Evolutionary conservation across 306 rosid genomes (phyloP), one percentile per base, ranked within the genome.

Genomic region (Dalbergia oliveri): DNA sequence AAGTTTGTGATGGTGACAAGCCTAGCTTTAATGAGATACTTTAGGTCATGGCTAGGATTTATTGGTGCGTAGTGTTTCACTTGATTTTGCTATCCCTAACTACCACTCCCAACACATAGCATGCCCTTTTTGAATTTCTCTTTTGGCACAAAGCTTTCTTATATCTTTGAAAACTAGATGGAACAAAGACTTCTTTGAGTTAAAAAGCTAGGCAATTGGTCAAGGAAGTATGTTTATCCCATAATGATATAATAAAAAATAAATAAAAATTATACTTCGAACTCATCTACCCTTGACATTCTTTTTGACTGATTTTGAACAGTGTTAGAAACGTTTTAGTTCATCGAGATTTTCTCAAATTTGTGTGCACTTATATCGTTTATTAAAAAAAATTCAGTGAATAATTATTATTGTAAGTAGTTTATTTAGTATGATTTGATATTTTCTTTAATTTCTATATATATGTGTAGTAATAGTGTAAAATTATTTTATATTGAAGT

Each of bases 1-100:
- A 86, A 57, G 56, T 11, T 21, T 54, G 47, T 49, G 86, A 86
- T 41, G 14, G 86, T 71, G 89, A 86, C 82, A 58, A 65, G 6
- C 84, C 11, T 70, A 75, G 70, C 79, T 54, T 77, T 50, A 14
- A 49, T 64, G 57, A 56, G 16, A 51, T 31, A 60, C 34, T 34
- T 57, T 58, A 75, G 81, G 84, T 8, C 45, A 62, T 72, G 26
- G 81, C 50, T 67, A 39, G 64, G 79, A 69, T 57, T 7, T 7
- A 49, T 58, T 64, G 80, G 49, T 70, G n/a, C 73, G 11, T 64
- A 59, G 34, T 80, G 80, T 76, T 51, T 76, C 78, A 23, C 71
- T 72, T 86, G 67, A 80, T 51, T 76, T 76, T 71, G 33, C 63
- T 61, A 34, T 77, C 1, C 45, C 47, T 80, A 83, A 79, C 84